A percentile compares a stretch with the other conserved stretches of the same genome.
Conservation (phyloP, 2,329 filamentous ascomycete species). For the Emericellopsis cladophorae region DNA sequence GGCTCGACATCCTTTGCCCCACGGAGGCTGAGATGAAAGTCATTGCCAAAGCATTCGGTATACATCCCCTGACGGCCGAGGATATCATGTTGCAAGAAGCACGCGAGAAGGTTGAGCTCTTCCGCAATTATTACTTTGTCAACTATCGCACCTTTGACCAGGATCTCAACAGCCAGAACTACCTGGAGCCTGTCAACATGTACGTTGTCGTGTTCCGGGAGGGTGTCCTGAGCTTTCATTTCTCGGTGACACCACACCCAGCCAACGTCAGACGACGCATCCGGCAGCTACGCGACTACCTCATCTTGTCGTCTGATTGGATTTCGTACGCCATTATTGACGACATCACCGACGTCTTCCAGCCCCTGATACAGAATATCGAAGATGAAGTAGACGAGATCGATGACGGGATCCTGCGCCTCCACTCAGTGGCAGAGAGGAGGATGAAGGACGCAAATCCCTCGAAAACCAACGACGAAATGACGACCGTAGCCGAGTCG, state of each 20-base stretch:
- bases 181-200: conserved; percentile 92
- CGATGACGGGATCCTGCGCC: conserved; percentile 75
- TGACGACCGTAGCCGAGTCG: conserved; percentile 27
- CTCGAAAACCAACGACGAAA: conserved; percentile 28
- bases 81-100: conserved; percentile 97
- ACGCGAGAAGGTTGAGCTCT: conserved; percentile 94
- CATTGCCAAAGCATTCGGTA: conserved; percentile 82
- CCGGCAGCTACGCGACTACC: conserved; percentile 84
- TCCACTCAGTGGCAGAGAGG: conserved; percentile 52
- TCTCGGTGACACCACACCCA: conserved; percentile 88
- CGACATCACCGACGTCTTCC: conserved; percentile 95
- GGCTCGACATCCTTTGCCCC: conserved; percentile 84
- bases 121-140: conserved; percentile 96
- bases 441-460: conserved; percentile 24
- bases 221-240: conserved; percentile 92
- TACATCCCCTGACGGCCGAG: conserved; percentile 88
- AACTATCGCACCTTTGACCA: conserved; percentile 98
- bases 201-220: conserved; percentile 96
- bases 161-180: conserved; percentile 77
- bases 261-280: conserved; percentile 92
- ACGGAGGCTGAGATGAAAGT: conserved; percentile 95
- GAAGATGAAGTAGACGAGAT: conserved; percentile 97
- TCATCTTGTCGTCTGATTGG: conserved; percentile 90
- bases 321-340: conserved; percentile 97
- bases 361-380: conserved; percentile 80